Evolutionary conservation across 169 alveolate genomes (phyloP), one percentile per base, ranked within the genome.

Genomic region (Cryptosporidium canis): DNA sequence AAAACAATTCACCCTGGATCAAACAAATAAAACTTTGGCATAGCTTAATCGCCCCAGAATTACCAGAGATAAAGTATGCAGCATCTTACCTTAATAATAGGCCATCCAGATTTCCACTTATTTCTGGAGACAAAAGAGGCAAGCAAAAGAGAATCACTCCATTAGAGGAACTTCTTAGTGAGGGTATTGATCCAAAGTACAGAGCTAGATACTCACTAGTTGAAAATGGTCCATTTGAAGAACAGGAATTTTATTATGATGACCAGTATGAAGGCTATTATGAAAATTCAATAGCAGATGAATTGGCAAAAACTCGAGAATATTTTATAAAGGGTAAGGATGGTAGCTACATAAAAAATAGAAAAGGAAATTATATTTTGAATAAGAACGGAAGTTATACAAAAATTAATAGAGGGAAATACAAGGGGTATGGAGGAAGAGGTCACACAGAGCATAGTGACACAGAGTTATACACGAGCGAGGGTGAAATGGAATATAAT

Each of bases 111-210:
- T 77, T 77, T 61, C 87, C 87, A 21, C 33, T 77, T 18, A 18
- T 77, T 35, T 66, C 87, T 39, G 87, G 87, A 44, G 87, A 77
- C 44, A 77, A 45, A 58, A 55, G 87, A 58, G 87, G 72, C 11
- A 77, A 77, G 29, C 44, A 35, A 14, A 61, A 55, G n/a, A 58
- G 27, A 58, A 77, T 77, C 7, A 44, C 35, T 35, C 87, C 87
- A 27, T 77, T 77, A 41, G 87, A 77, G 24, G 72, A 77, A 12
- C 31, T 77, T 18, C 14, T 77, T 4, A 41, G 53, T 48, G 72
- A 72, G 3, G 85, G 43, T 21, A 31, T 58, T 18, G 61, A 77
- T 24, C 87, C 87, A 41, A 61, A 58, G 58, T 58, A 56, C 29
- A 77, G 87, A 43, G 87, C 87, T 9, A 53, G 87, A 24, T 77